These are phyloP conservation scores for Phymatotrichopsis omnivora DNA, from an alignment of 2,329 filamentous ascomycete species.

Conservation along the genomic window DNA sequence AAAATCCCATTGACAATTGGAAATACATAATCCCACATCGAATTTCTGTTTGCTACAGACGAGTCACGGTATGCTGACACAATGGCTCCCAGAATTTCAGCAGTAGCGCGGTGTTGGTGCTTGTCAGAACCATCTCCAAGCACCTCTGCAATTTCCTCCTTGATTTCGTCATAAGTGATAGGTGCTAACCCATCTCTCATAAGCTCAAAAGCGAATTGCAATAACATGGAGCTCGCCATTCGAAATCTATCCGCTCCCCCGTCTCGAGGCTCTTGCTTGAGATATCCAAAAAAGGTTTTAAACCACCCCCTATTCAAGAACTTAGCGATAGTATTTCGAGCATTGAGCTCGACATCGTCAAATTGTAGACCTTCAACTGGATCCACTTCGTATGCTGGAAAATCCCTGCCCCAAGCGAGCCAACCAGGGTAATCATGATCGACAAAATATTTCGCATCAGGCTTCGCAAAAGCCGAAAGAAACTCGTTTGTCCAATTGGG, in stretches of 20 bases:
- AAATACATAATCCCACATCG: conserved; percentile 81
- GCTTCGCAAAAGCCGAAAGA: conserved; percentile 64
- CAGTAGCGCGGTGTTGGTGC: conserved; percentile 90
- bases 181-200: conserved; percentile 69
- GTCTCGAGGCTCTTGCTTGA: conserved; percentile 93
- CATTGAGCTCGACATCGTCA: conserved; percentile 65
- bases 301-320: conserved; percentile 79
- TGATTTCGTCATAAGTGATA: conserved; percentile 77
- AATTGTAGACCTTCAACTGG: conserved; percentile 59
- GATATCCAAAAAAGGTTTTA: conserved; percentile 73
- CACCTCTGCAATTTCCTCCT: conserved; percentile 63
- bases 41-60: conserved; percentile 56
- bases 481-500: conserved; percentile 69
- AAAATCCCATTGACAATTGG: conserved; percentile 80
- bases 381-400: conserved; percentile 67
- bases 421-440: conserved; percentile 90
- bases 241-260: conserved; percentile 72
- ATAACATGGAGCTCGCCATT: conserved; percentile 73
- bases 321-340: conserved; percentile 68
- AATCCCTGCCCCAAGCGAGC: conserved; percentile 87
- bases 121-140: conserved; percentile 94
- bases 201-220: conserved; percentile 84
- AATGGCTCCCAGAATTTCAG: conserved; percentile 83
- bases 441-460: conserved; percentile 75
- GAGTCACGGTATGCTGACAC: conserved; percentile 66